Evolutionary conservation across 2,329 filamentous ascomycete species (phyloP).

Genomic region (Emericellopsis atlantica): DNA sequence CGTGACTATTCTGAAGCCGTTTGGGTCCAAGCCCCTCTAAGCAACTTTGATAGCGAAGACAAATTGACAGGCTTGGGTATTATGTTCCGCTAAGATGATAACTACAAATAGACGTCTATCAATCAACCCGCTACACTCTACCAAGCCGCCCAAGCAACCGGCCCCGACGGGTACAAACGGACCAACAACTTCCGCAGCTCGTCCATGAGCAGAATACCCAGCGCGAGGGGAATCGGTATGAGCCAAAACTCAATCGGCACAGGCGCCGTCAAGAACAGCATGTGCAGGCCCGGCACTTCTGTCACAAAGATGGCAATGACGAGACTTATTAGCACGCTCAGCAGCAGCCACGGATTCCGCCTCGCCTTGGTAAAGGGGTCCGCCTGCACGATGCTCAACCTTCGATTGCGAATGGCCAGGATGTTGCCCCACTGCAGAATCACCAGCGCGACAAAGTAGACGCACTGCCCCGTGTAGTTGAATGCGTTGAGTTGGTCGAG

Average conservation of each 20-base stretch:
- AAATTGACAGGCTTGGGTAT: too few species aligned
- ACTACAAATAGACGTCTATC: too few species aligned
- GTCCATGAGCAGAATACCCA: conserved; percentile 37
- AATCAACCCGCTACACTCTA: conserved; percentile 9
- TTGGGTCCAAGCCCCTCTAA: too few species aligned
- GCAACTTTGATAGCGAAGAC: too few species aligned
- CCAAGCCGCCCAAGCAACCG: conserved; percentile 35
- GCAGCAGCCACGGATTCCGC: conserved; percentile 35
- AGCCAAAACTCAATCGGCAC: conserved; percentile 40
- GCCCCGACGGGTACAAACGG: conserved; percentile 27
- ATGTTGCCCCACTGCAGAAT: too few species aligned
- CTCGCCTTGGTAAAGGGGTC: conserved; percentile 31
- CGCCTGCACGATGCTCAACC: conserved; percentile 36
- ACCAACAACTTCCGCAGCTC: conserved; percentile 38
- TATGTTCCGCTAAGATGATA: too few species aligned
- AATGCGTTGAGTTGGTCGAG: too few species aligned
- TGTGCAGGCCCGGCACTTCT: conserved; percentile 34
- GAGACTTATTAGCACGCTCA: conserved; percentile 31
- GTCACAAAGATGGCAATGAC: conserved; percentile 40
- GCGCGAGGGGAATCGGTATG: conserved; percentile 33
- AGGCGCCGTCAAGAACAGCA: conserved; percentile 31
- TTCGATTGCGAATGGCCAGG: too few species aligned
- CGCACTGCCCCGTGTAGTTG: too few species aligned
- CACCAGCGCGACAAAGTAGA: too few species aligned
- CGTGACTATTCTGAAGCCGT: too few species aligned